Percentiles rank a stretch among this genome's conserved stretches.
These are phyloP conservation scores for Myxozyma melibiosi DNA, from an alignment of 805 yeast species.

Conservation along the genomic window DNA sequence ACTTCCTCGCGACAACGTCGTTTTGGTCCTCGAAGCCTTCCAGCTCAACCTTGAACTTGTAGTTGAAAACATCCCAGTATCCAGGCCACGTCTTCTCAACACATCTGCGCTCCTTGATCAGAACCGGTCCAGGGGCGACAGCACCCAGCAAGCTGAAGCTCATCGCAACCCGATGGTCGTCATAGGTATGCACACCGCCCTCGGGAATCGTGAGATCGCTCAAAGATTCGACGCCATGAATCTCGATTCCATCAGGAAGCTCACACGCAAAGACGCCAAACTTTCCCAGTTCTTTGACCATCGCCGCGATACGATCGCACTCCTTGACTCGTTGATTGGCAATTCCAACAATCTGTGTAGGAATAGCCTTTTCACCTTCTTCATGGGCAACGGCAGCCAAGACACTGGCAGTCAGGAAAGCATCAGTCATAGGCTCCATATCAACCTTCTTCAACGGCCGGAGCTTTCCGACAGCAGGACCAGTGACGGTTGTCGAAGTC, in stretches of 20 bases:
- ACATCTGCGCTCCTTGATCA: conserved; percentile 83
- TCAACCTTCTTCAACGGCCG: conserved; percentile 76
- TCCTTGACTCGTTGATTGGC: conserved; percentile 98
- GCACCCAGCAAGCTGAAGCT: conserved; percentile 88
- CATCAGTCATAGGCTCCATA: conserved; percentile 99
- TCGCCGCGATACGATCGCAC: conserved; percentile 93
- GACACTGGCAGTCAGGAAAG: conserved; percentile 93
- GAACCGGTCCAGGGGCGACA: conserved; percentile 60
- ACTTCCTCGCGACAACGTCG: conserved; percentile 25
- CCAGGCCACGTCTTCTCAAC: conserved; percentile 99
- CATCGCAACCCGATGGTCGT: conserved; percentile 98
- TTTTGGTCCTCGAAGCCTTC: conserved; percentile 56
- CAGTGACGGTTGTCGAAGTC: conserved; percentile 87
- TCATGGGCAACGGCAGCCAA: conserved; percentile 84
- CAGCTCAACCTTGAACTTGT: conserved; percentile 61
- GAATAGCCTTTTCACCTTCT: conserved; percentile 45
- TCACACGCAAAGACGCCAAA: conserved; percentile 87
- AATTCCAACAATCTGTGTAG: conserved; percentile 87
- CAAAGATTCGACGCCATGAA: conserved; percentile 59
- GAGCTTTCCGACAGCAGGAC: conserved; percentile 73
- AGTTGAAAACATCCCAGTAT: conserved; percentile 95
- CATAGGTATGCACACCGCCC: conserved; percentile 75
- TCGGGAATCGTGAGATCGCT: conserved; percentile 58
- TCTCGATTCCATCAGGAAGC: conserved; percentile 88
- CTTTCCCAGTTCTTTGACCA: conserved; percentile 84